A percentile compares a stretch with the other conserved stretches of the same genome.
These are phyloP conservation scores for Nannochloropsis salina DNA, from an alignment of 108 stramenopile genomes.

Conservation along the genomic window DNA sequence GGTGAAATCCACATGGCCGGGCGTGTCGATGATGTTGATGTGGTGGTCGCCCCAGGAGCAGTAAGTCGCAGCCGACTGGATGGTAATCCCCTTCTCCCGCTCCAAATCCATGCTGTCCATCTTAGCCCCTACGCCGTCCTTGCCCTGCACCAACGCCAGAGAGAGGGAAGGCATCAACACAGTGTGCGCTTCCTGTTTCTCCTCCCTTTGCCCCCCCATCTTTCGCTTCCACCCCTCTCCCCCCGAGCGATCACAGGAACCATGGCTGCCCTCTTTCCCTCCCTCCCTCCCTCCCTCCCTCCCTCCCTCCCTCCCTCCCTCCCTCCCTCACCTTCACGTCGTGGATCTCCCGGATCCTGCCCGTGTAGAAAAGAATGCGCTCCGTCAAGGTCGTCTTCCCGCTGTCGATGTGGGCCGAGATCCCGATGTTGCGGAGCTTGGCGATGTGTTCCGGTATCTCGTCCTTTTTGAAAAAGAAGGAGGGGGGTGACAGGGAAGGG, in stretches of 20 bases:
- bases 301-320: neutral
- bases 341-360: slow-evolving; percentile 90
- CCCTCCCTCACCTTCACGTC: slow-evolving; percentile 63
- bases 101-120: slow-evolving; percentile 99
- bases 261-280: neutral
- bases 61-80: slow-evolving; percentile 96
- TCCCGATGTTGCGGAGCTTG: slow-evolving; percentile 93
- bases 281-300: no score
- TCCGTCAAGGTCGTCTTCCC: slow-evolving; percentile 99
- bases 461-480: neutral
- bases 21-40: slow-evolving; percentile 99
- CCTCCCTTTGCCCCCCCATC: no score
- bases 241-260: slow-evolving; percentile 52
- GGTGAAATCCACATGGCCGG: slow-evolving; percentile 94
- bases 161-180: no score
- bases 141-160: neutral
- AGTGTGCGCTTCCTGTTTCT: no score
- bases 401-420: slow-evolving; percentile 95
- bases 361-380: slow-evolving; percentile 98
- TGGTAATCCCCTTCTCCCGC: slow-evolving; percentile 97
- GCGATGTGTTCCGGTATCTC: slow-evolving; percentile 19
- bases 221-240: no score
- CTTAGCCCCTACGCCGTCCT: slow-evolving; percentile 92
- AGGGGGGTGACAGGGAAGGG: neutral
- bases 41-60: slow-evolving; percentile 87